Conservation (phyloP, 441 rosid genomes). For the Dalechampia spathulata region DNA sequence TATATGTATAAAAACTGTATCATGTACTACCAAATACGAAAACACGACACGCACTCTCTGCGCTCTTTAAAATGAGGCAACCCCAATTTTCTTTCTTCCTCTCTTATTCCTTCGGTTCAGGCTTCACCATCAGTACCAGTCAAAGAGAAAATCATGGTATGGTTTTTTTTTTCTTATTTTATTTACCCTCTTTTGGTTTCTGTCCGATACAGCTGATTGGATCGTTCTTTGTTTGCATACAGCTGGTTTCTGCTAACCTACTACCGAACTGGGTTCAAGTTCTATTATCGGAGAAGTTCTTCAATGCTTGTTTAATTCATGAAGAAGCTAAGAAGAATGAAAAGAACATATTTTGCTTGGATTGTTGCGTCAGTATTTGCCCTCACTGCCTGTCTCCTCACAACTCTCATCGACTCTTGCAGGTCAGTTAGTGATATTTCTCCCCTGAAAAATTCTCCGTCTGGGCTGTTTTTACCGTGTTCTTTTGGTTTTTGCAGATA, state of each 20-base stretch:
- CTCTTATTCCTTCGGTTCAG: too few relatives aligned
- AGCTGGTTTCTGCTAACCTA: conserved; percentile 34
- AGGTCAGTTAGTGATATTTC: conserved; percentile 43
- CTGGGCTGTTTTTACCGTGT: background rate
- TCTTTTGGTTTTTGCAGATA: conserved; percentile 41
- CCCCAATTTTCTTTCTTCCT: too few relatives aligned
- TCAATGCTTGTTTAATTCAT: conserved; percentile 71
- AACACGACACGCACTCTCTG: too few relatives aligned
- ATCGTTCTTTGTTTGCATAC: background rate
- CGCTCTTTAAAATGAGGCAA: too few relatives aligned
- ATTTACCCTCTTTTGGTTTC: too few relatives aligned
- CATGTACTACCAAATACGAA: too few relatives aligned
- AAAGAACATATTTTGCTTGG: conserved; percentile 72
- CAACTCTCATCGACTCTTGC: conserved; percentile 64
- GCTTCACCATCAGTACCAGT: too few relatives aligned
- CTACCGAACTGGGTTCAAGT: conserved; percentile 73
- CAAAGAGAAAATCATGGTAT: too few relatives aligned
- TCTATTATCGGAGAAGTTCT: conserved; percentile 69
- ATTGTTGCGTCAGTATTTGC: conserved; percentile 71
- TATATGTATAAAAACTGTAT: too few relatives aligned
- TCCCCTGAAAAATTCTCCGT: background rate
- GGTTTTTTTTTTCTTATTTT: too few relatives aligned
- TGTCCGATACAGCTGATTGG: too few relatives aligned
- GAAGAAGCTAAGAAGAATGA: conserved; percentile 71
- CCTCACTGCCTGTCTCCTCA: conserved; percentile 76